A percentile compares a stretch with the other conserved stretches of the same genome.
phyloP scores from a whole-genome alignment of 371 early-diverging fungal species.

The Mucor piriformis region DNA sequence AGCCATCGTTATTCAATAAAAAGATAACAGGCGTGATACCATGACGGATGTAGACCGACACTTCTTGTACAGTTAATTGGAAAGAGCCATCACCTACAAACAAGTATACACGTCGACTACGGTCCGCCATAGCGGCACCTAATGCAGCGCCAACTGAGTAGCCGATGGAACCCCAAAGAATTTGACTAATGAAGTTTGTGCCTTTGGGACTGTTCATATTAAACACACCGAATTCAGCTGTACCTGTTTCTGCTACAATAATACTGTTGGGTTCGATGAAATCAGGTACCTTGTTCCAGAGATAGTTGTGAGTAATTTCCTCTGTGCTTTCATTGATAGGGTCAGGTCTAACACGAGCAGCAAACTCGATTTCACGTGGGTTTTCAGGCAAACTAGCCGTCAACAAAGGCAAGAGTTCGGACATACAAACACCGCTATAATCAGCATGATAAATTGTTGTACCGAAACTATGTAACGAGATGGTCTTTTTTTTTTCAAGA shows the following conservation, averaged over 20 bases:
- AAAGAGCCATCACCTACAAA: conserved; percentile 60
- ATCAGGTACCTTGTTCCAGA: conserved; percentile 46
- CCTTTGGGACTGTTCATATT: conserved; percentile 40
- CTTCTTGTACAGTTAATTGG: conserved; percentile 52
- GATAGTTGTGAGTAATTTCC: conserved; percentile 43
- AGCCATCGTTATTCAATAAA: conserved; percentile 58
- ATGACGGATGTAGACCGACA: conserved; percentile 53
- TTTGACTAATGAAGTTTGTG: conserved; percentile 38
- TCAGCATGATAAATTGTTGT: conserved; percentile 39
- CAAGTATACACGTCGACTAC: conserved; percentile 34
- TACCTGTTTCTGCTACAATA: conserved; percentile 56
- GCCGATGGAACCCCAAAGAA: conserved; percentile 53
- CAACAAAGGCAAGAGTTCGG: conserved; percentile 33
- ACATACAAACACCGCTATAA: conserved; percentile 45
- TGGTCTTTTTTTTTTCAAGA: conserved; percentile 34
- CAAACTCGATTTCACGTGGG: conserved; percentile 16
- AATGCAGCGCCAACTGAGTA: conserved; percentile 41
- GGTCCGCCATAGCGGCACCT: conserved; percentile 42
- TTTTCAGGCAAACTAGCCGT: conserved; percentile 30
- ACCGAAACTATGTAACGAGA: conserved; percentile 43
- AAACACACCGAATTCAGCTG: conserved; percentile 47
- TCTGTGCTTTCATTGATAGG: conserved; percentile 20
- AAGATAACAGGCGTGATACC: conserved; percentile 52
- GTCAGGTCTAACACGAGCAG: conserved; percentile 20
- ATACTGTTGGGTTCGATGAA: conserved; percentile 37